Base-by-base conservation (phyloP, 73 alveolate species). In the Uronychia binucleata region DNA sequence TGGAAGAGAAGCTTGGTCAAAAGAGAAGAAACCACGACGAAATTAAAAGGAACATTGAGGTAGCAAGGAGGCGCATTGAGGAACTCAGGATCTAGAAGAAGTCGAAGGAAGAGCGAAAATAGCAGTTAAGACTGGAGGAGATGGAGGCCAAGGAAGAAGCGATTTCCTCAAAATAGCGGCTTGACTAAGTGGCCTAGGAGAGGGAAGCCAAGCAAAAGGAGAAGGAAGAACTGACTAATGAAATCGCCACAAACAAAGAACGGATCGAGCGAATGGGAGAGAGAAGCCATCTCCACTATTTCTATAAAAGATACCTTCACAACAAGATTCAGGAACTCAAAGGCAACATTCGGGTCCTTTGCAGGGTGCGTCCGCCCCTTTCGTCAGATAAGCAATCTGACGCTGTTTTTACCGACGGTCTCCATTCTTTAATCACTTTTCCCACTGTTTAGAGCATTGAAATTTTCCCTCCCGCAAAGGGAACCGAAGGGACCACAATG, bases 331-430 rank as follows among this genome's bases (percentile, higher is more conserved):
- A 84, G 87, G 96, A 92, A 81, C 88, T 92, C 34, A 88, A 94
- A 82, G 98, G 98, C 8, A 94, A 94, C 78, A 82, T 94, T 31
- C 78, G 97, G 35, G 97, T 95, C 57, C 89, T 90, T 78, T 94
- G 95, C 59, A 92, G 97, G 57, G 96, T 94, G 19, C 74, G 98
- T 35, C 98, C 98, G 14, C 82, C 88, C 80, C 77, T 92, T n/a
- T 81, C 5, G 19, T 46, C 67, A 11, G 67, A 46, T 46, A 46
- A 46, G 19, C 67, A 46, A 19, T 46, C 67, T 46, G 67, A 46
- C 19, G 67, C 67, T 11, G 86, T 57, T 19, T 79, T 79, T 79
- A 75, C 34, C 5, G 57, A 79, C 26, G 86, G 86, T 28, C 60
- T 79, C 0, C 30, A 34, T 78, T 30, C 34, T 29, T 0, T 79